Evolutionary conservation across 2,329 filamentous ascomycete species (phyloP).

Genomic region (Stenocarpella maydis): DNA sequence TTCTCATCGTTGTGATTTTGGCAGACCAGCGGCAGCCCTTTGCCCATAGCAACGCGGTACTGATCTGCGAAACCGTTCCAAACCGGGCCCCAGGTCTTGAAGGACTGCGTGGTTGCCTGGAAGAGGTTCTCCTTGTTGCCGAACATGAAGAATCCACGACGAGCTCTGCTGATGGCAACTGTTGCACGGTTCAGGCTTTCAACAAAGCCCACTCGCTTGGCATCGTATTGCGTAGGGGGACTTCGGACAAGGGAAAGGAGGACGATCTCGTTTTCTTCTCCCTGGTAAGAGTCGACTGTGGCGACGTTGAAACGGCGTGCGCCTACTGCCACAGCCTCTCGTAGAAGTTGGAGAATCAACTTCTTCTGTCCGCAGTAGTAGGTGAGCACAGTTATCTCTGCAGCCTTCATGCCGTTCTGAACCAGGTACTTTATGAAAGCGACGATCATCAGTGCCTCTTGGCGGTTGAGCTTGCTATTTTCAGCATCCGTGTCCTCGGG

Average conservation of each 20-base stretch:
- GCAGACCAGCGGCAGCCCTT: conserved; percentile 70
- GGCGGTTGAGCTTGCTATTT: conserved; percentile 71
- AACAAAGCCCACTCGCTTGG: conserved; percentile 74
- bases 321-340: conserved; percentile 42
- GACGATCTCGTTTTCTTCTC: conserved; percentile 87
- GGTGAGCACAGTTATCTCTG: conserved; percentile 79
- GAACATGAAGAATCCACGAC: conserved; percentile 83
- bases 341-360: conserved; percentile 59
- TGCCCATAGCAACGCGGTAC: conserved; percentile 42
- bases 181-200: conserved; percentile 66
- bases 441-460: conserved; percentile 80
- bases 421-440: conserved; percentile 76
- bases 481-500: conserved; percentile 69
- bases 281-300: conserved; percentile 90
- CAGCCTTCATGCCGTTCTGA: conserved; percentile 66
- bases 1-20: conserved; percentile 57
- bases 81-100: conserved; percentile 52
- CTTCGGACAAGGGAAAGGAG: conserved; percentile 83
- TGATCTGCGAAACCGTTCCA: conserved; percentile 60
- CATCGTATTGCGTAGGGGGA: conserved; percentile 51
- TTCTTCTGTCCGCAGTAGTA: conserved; percentile 89
- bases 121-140: conserved; percentile 71
- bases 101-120: conserved; percentile 52
- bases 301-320: conserved; percentile 64
- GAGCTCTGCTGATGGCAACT: conserved; percentile 73